Evolutionary conservation across 2,329 filamentous ascomycete genomes (phyloP), one percentile per base, ranked within the genome.

Genomic region (Nakataea oryzae): DNA sequence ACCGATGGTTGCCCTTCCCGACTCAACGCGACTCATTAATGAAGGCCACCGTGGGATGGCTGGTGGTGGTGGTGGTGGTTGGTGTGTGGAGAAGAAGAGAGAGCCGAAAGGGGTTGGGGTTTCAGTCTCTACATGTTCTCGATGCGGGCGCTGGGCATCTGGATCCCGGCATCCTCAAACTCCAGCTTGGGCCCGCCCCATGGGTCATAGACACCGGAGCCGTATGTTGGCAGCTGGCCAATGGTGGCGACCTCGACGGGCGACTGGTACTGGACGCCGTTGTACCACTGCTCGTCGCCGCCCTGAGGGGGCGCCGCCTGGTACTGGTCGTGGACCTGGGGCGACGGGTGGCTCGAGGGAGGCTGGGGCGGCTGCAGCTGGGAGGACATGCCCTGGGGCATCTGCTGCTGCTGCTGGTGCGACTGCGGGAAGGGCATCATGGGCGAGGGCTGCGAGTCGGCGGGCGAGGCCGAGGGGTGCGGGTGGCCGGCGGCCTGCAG

Each of bases 91-190:
- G 54, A 26, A 14, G n/a, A n/a, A 17, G 9, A 55, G 54, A 55
- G n/a, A 27, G 6, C 5, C 17, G 4, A 13, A n/a, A 17, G 26
- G 21, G 11, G 13, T n/a, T n/a, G n/a, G n/a, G n/a, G n/a, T n/a
- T n/a, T n/a, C n/a, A 5, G 21, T 27, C 27, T 63, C 76, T 73
- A 86, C 74, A 86, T 75, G 64, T 74, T 80, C 66, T 84, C 81
- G 65, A 86, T 79, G 60, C 84, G 76, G 55, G 77, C 80, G 68
- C 82, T 85, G 13, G 84, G 84, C 72, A 86, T 76, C 71, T 84
- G 83, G 74, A 86, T 79, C 12, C 79, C 76, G 26, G 80, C 76
- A 64, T 86, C 83, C 54, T 83, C 82, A 62, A 78, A 84, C 66
- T 86, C 83, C 28, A 83, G 72, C 74, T 86, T 86, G 55, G 77